Percentiles rank a stretch among this genome's conserved stretches.
Conservation (phyloP, 164 flowering plant genomes). For the Kalanchoe fedtschenkoi region DNA sequence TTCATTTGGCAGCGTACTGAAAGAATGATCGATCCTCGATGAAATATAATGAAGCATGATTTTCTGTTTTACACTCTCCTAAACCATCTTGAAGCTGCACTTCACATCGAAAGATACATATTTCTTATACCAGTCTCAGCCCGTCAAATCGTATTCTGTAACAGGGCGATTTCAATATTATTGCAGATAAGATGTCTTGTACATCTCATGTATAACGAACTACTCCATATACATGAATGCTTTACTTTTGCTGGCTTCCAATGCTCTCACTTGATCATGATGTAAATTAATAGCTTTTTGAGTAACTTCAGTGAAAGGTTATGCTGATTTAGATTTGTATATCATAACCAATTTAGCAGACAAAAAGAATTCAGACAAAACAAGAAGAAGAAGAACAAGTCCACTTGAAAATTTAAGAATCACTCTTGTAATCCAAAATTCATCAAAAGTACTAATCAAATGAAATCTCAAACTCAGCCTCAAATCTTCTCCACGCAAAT, state of each 20-base stretch:
- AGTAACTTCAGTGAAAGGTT: too few species aligned
- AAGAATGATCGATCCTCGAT: background rate
- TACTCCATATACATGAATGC: too few species aligned
- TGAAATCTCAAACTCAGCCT: background rate
- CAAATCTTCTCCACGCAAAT: background rate
- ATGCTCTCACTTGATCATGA: too few species aligned
- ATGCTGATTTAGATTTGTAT: too few species aligned
- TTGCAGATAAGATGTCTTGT: too few species aligned
- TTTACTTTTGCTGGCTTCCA: too few species aligned
- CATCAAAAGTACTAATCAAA: background rate
- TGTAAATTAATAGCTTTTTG: too few species aligned
- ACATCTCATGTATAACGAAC: too few species aligned
- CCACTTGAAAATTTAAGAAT: background rate
- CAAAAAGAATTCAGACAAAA: background rate
- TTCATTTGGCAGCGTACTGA: background rate
- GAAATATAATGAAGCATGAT: background rate
- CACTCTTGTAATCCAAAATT: conserved; percentile 1
- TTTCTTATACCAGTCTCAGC: too few species aligned
- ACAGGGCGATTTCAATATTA: too few species aligned
- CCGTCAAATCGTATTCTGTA: too few species aligned
- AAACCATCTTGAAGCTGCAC: background rate
- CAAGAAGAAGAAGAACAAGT: background rate
- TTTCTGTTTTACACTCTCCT: background rate
- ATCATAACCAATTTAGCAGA: too few species aligned
- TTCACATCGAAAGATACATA: background rate